Conservation (phyloP, 345 rosid genomes). For the Noccaea bulbosa region DNA sequence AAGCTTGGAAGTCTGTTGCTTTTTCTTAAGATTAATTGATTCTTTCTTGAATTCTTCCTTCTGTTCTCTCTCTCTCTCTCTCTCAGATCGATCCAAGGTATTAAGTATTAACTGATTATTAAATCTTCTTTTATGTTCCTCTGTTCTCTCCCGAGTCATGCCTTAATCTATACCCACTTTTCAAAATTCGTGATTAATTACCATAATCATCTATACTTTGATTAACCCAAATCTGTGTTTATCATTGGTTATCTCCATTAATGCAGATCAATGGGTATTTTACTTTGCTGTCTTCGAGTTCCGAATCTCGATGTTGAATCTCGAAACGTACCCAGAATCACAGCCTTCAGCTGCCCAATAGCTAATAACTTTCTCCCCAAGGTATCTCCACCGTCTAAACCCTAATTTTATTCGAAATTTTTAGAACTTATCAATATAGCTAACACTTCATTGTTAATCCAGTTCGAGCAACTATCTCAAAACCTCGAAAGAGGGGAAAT, state of each 20-base stretch:
- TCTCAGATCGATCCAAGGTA: conserved; percentile 23
- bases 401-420: conserved; percentile 14
- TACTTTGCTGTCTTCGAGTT: conserved; percentile 34
- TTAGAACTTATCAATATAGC: background rate
- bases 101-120: background rate
- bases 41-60: conserved; percentile 25
- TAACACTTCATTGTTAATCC: background rate
- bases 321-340: conserved; percentile 12
- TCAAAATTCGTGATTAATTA: background rate
- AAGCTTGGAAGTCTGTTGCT: conserved; percentile 30
- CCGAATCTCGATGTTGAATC: background rate
- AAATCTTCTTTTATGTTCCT: conserved; percentile 8
- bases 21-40: conserved; percentile 13
- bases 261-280: conserved; percentile 36
- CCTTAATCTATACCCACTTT: background rate
- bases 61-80: background rate
- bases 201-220: background rate
- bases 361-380: conserved; percentile 28
- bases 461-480: conserved; percentile 30
- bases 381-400: conserved; percentile 29
- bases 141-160: conserved; percentile 6
- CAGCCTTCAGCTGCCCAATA: conserved; percentile 7
- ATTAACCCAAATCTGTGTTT: background rate
- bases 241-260: background rate
- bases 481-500: conserved; percentile 2